Conservation (phyloP, 192 early-diverging fungal genomes). For the Podila horticola region DNA sequence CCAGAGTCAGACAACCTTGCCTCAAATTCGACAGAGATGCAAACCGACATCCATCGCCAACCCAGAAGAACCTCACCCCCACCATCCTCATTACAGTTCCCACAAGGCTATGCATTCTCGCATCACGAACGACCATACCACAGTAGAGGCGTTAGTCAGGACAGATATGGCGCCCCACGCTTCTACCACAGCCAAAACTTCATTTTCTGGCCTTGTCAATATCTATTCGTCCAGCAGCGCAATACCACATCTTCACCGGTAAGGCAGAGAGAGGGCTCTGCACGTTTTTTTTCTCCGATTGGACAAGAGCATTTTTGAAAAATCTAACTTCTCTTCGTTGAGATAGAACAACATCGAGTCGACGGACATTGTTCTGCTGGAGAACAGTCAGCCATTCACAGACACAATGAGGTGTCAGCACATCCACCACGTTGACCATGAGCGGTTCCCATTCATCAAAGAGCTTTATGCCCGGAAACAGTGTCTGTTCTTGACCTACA, state of each 20-base stretch:
- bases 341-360: not conserved
- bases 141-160: not conserved
- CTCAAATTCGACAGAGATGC: not conserved
- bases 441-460: not conserved
- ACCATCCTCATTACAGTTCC: not conserved
- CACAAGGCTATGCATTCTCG: not conserved
- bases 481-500: not conserved
- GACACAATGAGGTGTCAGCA: not conserved
- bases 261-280: not conserved
- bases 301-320: not conserved
- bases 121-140: not conserved
- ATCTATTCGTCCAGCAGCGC: constrained; percentile 23
- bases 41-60: not conserved
- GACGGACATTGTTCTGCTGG: not conserved
- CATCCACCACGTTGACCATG: not conserved
- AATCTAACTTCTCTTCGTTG: not conserved
- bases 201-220: constrained; percentile 37
- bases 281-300: not conserved
- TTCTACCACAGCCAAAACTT: constrained; percentile 23
- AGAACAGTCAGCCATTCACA: not conserved
- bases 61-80: too few species aligned
- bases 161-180: constrained; percentile 4
- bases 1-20: constrained; percentile 11
- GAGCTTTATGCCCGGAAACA: not conserved
- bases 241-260: too few species aligned